phyloP scores from a whole-genome alignment of 2,329 filamentous ascomycete species.

The Botryotinia globosa region DNA sequence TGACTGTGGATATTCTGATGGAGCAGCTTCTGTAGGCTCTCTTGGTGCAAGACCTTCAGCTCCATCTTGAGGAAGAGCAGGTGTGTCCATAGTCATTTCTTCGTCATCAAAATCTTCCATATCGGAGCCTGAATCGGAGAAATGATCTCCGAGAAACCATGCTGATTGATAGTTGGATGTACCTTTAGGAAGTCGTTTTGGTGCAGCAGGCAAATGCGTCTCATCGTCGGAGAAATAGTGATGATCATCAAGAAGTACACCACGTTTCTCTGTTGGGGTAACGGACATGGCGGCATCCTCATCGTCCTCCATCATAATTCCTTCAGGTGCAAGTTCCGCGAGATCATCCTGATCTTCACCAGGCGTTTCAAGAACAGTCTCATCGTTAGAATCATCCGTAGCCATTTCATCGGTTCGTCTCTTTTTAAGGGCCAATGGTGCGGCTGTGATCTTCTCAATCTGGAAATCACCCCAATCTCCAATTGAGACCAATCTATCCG shows the following conservation, averaged over 20 bases:
- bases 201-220: constrained; percentile 55
- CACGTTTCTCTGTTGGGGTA: constrained; percentile 62
- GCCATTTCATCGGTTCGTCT: constrained; percentile 66
- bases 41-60: constrained; percentile 65
- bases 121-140: constrained; percentile 81
- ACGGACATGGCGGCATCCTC: constrained; percentile 49
- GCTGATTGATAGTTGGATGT: constrained; percentile 93
- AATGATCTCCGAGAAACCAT: constrained; percentile 78
- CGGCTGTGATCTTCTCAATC: constrained; percentile 81
- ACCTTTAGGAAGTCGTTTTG: constrained; percentile 79
- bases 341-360: constrained; percentile 80
- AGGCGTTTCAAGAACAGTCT: constrained; percentile 66
- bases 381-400: constrained; percentile 56
- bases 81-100: constrained; percentile 51
- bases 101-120: constrained; percentile 68
- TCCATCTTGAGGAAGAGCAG: constrained; percentile 76
- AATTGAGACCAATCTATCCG: constrained; percentile 84
- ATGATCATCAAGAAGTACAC: constrained; percentile 91
- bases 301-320: constrained; percentile 72
- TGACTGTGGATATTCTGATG: constrained; percentile 89
- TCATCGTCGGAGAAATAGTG: constrained; percentile 97
- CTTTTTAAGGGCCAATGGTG: constrained; percentile 62
- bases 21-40: constrained; percentile 71
- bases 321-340: constrained; percentile 81
- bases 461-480: constrained; percentile 95